These are phyloP conservation scores for Plasmodium chabaudi DNA, from an alignment of 169 alveolate genomes.

Conservation along the genomic window DNA sequence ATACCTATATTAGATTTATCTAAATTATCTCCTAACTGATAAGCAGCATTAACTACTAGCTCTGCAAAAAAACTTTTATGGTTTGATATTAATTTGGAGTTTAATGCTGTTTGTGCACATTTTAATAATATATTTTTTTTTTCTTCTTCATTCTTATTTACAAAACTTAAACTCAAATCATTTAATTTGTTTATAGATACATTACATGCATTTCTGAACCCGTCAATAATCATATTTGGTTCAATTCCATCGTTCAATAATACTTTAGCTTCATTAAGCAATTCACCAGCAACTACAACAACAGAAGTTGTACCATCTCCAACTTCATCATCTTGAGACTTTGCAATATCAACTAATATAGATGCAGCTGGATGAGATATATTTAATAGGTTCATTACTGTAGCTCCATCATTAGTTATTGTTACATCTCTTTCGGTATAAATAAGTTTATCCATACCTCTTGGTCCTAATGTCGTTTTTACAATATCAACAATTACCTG, in stretches of 20 bases:
- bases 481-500: constrained; percentile 95
- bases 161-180: constrained; percentile 82
- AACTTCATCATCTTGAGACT: constrained; percentile 97
- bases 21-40: constrained; percentile 91
- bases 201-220: constrained; percentile 93
- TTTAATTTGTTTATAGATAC: constrained; percentile 86
- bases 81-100: constrained; percentile 95
- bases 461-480: constrained; percentile 97
- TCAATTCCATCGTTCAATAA: constrained; percentile 97
- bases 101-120: constrained; percentile 98
- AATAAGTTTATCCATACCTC: constrained; percentile 99
- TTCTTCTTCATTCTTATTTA: constrained; percentile 85
- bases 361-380: constrained; percentile 99
- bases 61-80: constrained; percentile 95
- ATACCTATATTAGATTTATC: constrained; percentile 96
- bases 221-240: constrained; percentile 95
- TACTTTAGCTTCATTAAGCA: constrained; percentile 94
- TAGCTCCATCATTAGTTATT: constrained; percentile 99
- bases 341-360: constrained; percentile 96
- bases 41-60: constrained; percentile 97
- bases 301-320: constrained; percentile 98
- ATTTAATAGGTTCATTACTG: constrained; percentile 94
- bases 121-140: constrained; percentile 90
- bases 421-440: constrained; percentile 92
- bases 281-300: constrained; percentile 96